These are phyloP conservation scores for Zoysia matrella DNA, from an alignment of 202 grass and related monocot genomes.

Conservation along the genomic window DNA sequence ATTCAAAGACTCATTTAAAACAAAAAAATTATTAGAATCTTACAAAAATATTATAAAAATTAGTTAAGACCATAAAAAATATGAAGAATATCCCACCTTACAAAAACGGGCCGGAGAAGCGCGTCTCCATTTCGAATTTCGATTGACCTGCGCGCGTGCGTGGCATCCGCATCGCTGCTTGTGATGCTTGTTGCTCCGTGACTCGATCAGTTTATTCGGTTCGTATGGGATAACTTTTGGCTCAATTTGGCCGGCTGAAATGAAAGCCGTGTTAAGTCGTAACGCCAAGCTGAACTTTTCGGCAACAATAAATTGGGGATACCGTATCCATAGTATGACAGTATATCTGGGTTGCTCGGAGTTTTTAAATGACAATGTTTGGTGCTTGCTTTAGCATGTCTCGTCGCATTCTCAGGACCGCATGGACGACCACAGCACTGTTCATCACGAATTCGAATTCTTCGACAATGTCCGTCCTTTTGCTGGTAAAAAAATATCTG, in stretches of 20 bases:
- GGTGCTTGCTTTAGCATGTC: no score
- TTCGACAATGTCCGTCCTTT: not conserved
- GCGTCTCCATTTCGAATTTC: slow-evolving; percentile 13
- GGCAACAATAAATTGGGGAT: not conserved
- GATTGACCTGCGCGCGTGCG: slow-evolving; percentile 9
- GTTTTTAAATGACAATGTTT: not conserved
- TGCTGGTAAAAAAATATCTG: not conserved
- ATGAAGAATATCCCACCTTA: no score
- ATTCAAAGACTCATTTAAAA: no score
- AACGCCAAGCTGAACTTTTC: not conserved
- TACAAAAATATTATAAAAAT: no score
- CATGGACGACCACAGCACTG: not conserved
- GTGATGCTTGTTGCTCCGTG: not conserved
- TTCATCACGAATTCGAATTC: not conserved
- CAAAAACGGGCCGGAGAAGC: not conserved
- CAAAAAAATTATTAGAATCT: no score
- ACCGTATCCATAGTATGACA: no score
- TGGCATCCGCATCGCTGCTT: slow-evolving; percentile 12
- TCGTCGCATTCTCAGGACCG: not conserved
- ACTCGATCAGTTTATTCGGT: not conserved
- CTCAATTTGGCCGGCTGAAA: not conserved
- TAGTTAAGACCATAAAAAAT: no score
- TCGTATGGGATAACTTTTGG: not conserved
- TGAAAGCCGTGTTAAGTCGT: not conserved
- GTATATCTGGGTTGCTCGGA: not conserved